These are phyloP conservation scores for Coemansia sp. DNA, from an alignment of 192 early-diverging fungal species.

Conservation along the genomic window DNA sequence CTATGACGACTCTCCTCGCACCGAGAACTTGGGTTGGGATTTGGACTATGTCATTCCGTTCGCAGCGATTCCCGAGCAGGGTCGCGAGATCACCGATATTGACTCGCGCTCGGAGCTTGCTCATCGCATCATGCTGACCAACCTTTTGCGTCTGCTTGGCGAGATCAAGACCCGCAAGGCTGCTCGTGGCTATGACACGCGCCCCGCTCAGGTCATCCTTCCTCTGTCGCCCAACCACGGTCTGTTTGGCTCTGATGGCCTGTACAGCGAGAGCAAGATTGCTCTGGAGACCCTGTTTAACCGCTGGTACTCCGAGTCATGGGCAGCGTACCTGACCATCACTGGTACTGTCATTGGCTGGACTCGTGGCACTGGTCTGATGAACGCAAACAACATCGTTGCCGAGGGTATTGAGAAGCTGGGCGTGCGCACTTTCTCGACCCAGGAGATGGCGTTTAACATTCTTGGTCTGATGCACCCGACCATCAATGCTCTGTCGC, in stretches of 20 bases:
- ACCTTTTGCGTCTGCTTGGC: constrained; percentile 85
- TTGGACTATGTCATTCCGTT: constrained; percentile 95
- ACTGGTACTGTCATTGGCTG: constrained; percentile 94
- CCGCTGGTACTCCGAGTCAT: constrained; percentile 89
- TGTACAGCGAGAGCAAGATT: constrained; percentile 96
- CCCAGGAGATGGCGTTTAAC: constrained; percentile 96
- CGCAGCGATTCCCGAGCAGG: constrained; percentile 90
- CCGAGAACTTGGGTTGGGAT: constrained; percentile 82
- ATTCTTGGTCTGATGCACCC: constrained; percentile 90
- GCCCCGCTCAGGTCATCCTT: constrained; percentile 88
- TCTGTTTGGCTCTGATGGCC: constrained; percentile 89
- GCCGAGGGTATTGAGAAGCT: constrained; percentile 89
- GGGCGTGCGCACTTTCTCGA: constrained; percentile 91
- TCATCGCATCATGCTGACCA: constrained; percentile 95
- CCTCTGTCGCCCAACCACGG: constrained; percentile 97
- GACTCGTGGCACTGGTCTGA: constrained; percentile 96
- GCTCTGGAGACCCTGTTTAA: constrained; percentile 92
- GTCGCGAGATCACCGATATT: constrained; percentile 85
- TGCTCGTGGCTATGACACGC: constrained; percentile 77
- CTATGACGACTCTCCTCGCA: constrained; percentile 70
- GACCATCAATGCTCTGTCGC: constrained; percentile 73
- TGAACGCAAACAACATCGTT: constrained; percentile 91
- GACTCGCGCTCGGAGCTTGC: constrained; percentile 90
- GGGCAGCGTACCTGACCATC: constrained; percentile 87
- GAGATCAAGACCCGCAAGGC: constrained; percentile 87